Base-by-base conservation (phyloP, 2,329 filamentous ascomycete genomes). In the Penicillium sp. region DNA sequence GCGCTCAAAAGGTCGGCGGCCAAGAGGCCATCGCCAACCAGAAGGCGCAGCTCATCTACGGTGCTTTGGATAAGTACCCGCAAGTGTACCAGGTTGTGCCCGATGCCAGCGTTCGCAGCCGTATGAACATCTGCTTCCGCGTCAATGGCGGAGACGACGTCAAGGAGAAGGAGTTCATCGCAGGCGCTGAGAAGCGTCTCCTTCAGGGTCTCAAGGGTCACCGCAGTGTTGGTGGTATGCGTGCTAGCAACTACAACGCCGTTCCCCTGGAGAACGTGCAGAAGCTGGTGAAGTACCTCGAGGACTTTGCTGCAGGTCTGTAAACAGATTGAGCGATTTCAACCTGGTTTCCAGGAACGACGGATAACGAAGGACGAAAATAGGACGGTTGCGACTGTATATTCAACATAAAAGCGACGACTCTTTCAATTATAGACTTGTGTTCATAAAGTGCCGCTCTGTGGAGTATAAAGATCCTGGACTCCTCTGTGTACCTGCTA, bases 81-180 rank as follows among this genome's bases (percentile, higher is more conserved):
- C 77, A 86, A 0, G 76, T 88, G n/a, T 97, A 95, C 77, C 81
- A 79, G 49, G 83, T 97, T 31, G 86, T 97, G 0, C 91, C 92
- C 0, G 83, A 89, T 63, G 89, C 89, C 75, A 78, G 79, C 21
- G 88, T 83, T 3, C 88, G 92, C 53, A 96, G 90, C 65, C 81
- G 91, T 52, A 96, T 97, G 89, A 97, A 97, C 75, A 90, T 97
- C 55, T 97, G 92, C 81, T 97, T 97, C 81, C 81, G 92, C 14
- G 82, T 96, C 16, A 72, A 79, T 45, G 83, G 81, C 43, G 84
- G 87, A 40, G 78, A 86, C 55, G 85, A 87, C 48, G 86, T 83
- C 11, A 82, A 86, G 21, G 92, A 97, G 73, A 90, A 91, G 74
- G 81, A 81, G 0, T 97, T 97, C 76, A 73, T 97, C 43, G 83